Conservation (phyloP, 352 stramenopile genomes). For the Globisporangium megalacanthum region DNA sequence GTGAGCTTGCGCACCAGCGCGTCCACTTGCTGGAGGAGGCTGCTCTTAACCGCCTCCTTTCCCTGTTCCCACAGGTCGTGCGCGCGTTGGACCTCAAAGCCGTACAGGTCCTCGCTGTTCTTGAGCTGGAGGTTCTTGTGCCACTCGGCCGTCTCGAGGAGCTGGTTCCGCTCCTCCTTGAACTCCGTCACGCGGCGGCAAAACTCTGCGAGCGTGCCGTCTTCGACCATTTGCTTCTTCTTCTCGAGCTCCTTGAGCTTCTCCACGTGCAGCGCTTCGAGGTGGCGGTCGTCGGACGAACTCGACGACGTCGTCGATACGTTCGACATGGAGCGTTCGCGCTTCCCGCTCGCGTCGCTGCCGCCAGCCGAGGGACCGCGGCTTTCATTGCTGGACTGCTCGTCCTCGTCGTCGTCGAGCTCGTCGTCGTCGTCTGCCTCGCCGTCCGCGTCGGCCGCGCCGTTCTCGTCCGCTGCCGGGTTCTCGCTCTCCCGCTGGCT, state of each 20-base stretch:
- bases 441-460: slow-evolving; percentile 20
- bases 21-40: slow-evolving; percentile 45
- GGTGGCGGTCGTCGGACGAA: slow-evolving; percentile 41
- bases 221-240: slow-evolving; percentile 82
- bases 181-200: slow-evolving; percentile 78
- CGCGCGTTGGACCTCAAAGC: slow-evolving; percentile 70
- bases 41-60: slow-evolving; percentile 47
- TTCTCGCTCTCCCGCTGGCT: slow-evolving; percentile 10
- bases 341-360: slow-evolving; percentile 12
- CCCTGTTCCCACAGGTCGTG: slow-evolving; percentile 63
- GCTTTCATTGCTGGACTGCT: slow-evolving; percentile 11
- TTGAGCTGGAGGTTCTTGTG: slow-evolving; percentile 84
- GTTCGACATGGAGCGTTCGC: slow-evolving; percentile 60
- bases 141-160: slow-evolving; percentile 69
- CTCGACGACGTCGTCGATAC: slow-evolving; percentile 58
- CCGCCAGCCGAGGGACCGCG: slow-evolving; percentile 9
- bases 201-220: slow-evolving; percentile 76
- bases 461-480: slow-evolving; percentile 8
- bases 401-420: slow-evolving; percentile 17
- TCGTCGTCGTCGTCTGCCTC: slow-evolving; percentile 22
- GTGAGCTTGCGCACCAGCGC: slow-evolving; percentile 40
- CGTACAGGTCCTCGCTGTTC: slow-evolving; percentile 72
- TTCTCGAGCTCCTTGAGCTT: slow-evolving; percentile 71
- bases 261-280: slow-evolving; percentile 31
- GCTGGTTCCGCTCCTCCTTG: slow-evolving; percentile 71